Base-by-base conservation (phyloP, 129 eudicot species). In the Lonicera japonica region DNA sequence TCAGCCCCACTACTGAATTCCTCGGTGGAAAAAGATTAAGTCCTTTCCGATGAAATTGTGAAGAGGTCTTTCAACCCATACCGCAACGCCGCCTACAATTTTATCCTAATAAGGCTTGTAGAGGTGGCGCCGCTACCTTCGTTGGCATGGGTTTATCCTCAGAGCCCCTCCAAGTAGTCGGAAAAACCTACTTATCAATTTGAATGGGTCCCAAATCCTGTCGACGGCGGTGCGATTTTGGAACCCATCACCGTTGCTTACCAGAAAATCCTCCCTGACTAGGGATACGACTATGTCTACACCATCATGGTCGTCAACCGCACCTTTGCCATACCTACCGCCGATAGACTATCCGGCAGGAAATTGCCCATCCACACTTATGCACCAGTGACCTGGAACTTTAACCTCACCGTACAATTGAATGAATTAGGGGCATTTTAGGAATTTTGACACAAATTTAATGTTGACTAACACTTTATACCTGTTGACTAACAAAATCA, bases 221-320 rank as follows among this genome's bases (percentile, higher is more conserved):
- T 11, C 50, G 55, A 67, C 60, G 38, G 18, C 36, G 34, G 9
- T n/a, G n/a, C n/a, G 1, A 50, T 3, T 17, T 1, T 1, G 4
- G 8, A 51, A 1, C 40, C 80, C 19, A 9, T 65, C 29, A 25
- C 72, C 19, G 74, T 67, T 0, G 15, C 40, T 14, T 86, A 88
- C 0, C 23, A 25, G 1, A 78, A 75, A 23, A 73, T 82, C 59
- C 88, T 86, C 39, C 97, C 97, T 0, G 97, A 89, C 56, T 89
- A 95, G 97, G 90, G 88, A 48, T 83, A 80, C 79, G 97, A 95
- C 54, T 86, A 84, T n/a, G 84, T 89, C 10, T 89, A 89, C 82
- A 83, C 97, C 39, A 85, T 81, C 56, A 84, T 89, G 3, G 88
- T 89, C 4, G 76, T 90, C 39, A 90, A 90, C 68, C 86, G 97